Percentiles rank a stretch among this genome's conserved stretches.
phyloP scores from a whole-genome alignment of 768 basidiomycete genomes.

The Tulasnella calospora region DNA sequence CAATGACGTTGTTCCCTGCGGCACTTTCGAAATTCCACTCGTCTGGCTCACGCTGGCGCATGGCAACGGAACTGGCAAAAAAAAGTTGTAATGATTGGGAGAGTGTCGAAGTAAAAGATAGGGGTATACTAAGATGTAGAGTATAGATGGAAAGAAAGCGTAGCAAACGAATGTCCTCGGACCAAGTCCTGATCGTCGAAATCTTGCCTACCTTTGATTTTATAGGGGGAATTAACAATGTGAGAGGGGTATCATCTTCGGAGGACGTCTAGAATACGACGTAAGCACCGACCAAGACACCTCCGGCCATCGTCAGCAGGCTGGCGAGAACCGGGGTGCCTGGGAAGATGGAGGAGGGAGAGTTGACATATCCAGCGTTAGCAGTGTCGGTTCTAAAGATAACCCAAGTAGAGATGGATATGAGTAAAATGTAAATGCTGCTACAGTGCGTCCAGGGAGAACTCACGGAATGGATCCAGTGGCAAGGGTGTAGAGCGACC shows the following conservation, averaged over 20 bases:
- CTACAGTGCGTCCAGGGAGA: background rate
- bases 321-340: conserved; percentile 34
- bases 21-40: background rate
- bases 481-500: background rate
- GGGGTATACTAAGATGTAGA: background rate
- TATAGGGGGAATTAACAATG: background rate
- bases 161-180: background rate
- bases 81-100: background rate
- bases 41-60: background rate
- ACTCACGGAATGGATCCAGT: conserved; percentile 14
- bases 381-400: conserved; percentile 36
- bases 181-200: background rate
- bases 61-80: background rate
- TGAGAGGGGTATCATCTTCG: background rate
- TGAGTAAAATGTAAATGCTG: background rate
- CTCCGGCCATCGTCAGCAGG: conserved; percentile 35
- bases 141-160: background rate
- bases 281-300: conserved; percentile 42
- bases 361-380: conserved; percentile 27
- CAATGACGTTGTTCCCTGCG: background rate
- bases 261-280: conserved; percentile 35
- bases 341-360: conserved; percentile 29
- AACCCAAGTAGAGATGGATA: conserved; percentile 32
- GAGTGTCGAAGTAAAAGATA: background rate
- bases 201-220: background rate